Evolutionary conservation across 2,329 filamentous ascomycete species (phyloP).

Genomic region (Phyllosticta citrichinensis): DNA sequence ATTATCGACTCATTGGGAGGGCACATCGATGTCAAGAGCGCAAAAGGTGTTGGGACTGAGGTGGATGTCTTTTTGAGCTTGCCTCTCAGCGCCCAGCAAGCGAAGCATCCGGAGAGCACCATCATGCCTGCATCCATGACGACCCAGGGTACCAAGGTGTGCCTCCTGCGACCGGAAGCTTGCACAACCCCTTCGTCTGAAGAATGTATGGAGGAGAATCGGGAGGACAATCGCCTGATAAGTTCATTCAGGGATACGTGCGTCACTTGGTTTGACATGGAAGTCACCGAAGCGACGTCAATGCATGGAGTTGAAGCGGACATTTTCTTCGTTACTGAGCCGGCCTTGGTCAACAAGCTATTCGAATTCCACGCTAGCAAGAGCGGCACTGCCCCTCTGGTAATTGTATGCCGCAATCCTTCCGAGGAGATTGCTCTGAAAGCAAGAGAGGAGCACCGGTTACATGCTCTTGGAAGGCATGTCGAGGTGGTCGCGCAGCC

Average conservation of each 20-base stretch:
- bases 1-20: slow-evolving; percentile 27
- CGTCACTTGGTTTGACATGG: slow-evolving; percentile 9
- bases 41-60: slow-evolving; percentile 27
- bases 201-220: not conserved
- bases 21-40: slow-evolving; percentile 26
- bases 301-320: slow-evolving; percentile 3
- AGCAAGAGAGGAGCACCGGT: slow-evolving; percentile 3
- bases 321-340: slow-evolving; percentile 8
- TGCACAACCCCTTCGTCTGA: not conserved
- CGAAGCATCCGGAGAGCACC: not conserved
- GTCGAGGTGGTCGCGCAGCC: slow-evolving; percentile 7
- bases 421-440: slow-evolving; percentile 8
- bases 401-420: slow-evolving; percentile 8
- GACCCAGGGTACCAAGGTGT: not conserved
- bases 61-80: slow-evolving; percentile 13
- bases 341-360: not conserved
- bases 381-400: slow-evolving; percentile 3
- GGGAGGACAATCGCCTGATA: slow-evolving; percentile 4
- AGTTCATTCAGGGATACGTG: slow-evolving; percentile 7
- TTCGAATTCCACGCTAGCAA: slow-evolving; percentile 10
- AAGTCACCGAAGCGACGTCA: slow-evolving; percentile 1
- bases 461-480: slow-evolving; percentile 4
- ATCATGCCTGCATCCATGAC: slow-evolving; percentile 1
- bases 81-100: not conserved
- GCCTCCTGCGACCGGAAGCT: not conserved